Evolutionary conservation across 164 flowering plant species (phyloP), one percentile per base, ranked within the genome.

Genomic region (Vitis rotundifolia): DNA sequence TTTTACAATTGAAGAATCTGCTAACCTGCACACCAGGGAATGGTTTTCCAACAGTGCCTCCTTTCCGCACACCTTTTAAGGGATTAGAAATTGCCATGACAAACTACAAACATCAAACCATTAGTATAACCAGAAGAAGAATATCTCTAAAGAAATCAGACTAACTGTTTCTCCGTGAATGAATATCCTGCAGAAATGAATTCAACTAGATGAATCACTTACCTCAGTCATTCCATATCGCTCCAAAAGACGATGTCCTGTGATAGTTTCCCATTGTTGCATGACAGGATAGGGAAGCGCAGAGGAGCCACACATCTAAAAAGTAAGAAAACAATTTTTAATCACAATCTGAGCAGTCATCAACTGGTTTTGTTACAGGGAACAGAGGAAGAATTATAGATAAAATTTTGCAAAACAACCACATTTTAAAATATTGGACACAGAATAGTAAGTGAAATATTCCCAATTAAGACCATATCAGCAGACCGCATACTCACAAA

Each of bases 221-320:
- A 91, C 99, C 89, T 96, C 98, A 31, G 99, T 96, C 99, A 96
- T 96, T 71, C 99, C 99, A 79, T 93, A 96, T 67, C 98, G 88
- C 75, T 96, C 99, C 77, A 96, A 78, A 74, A 96, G 97, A 29
- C 90, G 84, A 76, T 96, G 99, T 3, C 95, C 94, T 15, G 99
- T 96, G 72, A 96, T 84, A 63, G 82, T 73, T 87, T 93, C 97
- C 99, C 99, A 96, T 73, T 87, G 89, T 76, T 88, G 84, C 99
- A 93, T 96, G 57, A 93, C 85, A 59, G 99, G 98, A 65, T 79
- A 83, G 44, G 99, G 99, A 64, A 96, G 97, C 50, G 99, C 99
- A 63, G 97, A 93, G 68, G 99, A 96, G 68, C 99, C 98, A 86
- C 95, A 88, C 99, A 96, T 96, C 99, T 93, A 75, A n/a, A 67